Percentiles rank a stretch among this genome's conserved stretches.
These are phyloP conservation scores for Volvariella surrecta DNA, from an alignment of 1,284 basidiomycete genomes.

Conservation along the genomic window DNA sequence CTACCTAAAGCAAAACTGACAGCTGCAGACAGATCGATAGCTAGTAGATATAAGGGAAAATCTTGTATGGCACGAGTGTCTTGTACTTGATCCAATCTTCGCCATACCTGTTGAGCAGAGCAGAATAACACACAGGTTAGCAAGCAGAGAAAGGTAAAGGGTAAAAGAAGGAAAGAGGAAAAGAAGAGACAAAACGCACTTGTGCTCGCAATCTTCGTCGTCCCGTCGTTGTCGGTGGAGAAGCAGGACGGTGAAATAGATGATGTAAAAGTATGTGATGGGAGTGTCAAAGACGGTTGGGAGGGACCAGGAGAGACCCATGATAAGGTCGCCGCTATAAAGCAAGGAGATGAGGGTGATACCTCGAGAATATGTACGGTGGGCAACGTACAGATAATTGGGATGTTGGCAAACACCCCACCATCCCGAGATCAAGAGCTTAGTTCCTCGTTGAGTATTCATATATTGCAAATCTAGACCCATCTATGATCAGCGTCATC, in stretches of 20 bases:
- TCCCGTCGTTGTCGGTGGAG: constrained; percentile 89
- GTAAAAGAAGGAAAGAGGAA: neutral
- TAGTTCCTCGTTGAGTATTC: constrained; percentile 81
- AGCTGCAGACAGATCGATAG: too few species aligned
- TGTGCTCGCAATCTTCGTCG: constrained; percentile 86
- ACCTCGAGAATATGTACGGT: constrained; percentile 1
- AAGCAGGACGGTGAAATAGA: constrained; percentile 86
- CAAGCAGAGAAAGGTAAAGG: constrained; percentile 5
- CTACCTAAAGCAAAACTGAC: too few species aligned
- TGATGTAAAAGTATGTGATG: constrained; percentile 93
- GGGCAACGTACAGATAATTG: constrained; percentile 71
- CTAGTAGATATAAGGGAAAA: constrained; percentile 81
- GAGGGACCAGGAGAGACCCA: constrained; percentile 92
- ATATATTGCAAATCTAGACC: constrained; percentile 70
- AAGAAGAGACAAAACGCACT: constrained; percentile 36
- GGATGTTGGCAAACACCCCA: constrained; percentile 95
- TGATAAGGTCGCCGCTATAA: constrained; percentile 73
- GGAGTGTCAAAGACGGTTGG: constrained; percentile 90
- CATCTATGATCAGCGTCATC: neutral
- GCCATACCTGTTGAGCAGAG: constrained; percentile 45
- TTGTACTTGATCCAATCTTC: constrained; percentile 89
- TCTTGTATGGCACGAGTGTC: constrained; percentile 78
- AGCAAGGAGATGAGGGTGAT: neutral
- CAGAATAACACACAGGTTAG: constrained; percentile 37
- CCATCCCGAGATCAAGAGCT: constrained; percentile 93